These are phyloP conservation scores for Penicillium pancosmium DNA, from an alignment of 495 filamentous ascomycete species.

Conservation along the genomic window DNA sequence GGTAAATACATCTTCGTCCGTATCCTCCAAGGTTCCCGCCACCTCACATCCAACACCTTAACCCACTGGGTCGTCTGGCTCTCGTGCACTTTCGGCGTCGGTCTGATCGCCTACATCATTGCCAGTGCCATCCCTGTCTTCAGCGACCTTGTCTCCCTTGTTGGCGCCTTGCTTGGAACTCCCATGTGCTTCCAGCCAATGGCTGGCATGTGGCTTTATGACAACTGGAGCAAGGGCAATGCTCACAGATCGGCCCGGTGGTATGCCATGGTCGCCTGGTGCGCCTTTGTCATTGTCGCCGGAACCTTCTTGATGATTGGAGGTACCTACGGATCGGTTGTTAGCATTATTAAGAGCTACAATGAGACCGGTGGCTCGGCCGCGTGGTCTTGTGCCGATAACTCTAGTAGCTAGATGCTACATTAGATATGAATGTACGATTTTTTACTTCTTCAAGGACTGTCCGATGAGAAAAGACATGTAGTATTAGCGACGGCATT, in stretches of 20 bases:
- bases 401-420: conserved; percentile 20
- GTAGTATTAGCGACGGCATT: no score
- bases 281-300: conserved; percentile 28
- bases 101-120: conserved; percentile 66
- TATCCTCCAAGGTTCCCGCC: conserved; percentile 53
- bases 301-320: conserved; percentile 55
- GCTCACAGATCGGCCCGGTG: conserved; percentile 22
- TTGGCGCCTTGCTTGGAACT: conserved; percentile 61
- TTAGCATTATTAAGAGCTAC: conserved; percentile 56
- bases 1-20: conserved; percentile 65
- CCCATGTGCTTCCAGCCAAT: conserved; percentile 50
- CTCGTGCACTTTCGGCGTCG: conserved; percentile 53
- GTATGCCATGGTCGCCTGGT: conserved; percentile 35
- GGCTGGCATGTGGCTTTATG: conserved; percentile 50
- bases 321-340: conserved; percentile 60
- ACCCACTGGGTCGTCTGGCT: conserved; percentile 63
- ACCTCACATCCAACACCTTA: conserved; percentile 58
- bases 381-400: conserved; percentile 41
- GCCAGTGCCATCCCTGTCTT: conserved; percentile 74
- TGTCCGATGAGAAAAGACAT: no score
- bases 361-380: conserved; percentile 25
- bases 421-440: neutral
- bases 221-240: conserved; percentile 50
- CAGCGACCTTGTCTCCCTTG: conserved; percentile 59
- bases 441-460: neutral